Evolutionary conservation across 2,329 filamentous ascomycete species (phyloP).

Genomic region (Thelonectria olida): DNA sequence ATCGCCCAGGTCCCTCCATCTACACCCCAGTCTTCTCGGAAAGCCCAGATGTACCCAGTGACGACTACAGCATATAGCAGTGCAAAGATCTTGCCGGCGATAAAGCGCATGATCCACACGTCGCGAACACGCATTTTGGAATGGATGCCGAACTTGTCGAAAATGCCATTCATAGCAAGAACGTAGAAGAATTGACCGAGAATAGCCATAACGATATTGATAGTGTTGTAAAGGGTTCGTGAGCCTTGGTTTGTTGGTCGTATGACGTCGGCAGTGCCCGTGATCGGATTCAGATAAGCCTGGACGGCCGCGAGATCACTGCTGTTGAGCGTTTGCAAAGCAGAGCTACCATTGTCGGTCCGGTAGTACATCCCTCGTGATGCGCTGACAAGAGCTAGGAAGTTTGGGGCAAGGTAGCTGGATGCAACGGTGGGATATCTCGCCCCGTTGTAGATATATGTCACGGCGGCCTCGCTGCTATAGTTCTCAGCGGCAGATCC

Average conservation of each 20-base stretch:
- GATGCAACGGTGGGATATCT: slow-evolving; percentile 45
- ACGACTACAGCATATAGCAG: slow-evolving; percentile 49
- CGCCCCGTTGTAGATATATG: slow-evolving; percentile 49
- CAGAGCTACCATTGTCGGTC: slow-evolving; percentile 26
- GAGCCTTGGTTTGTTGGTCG: slow-evolving; percentile 45
- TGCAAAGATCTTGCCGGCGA: slow-evolving; percentile 44
- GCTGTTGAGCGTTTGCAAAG: slow-evolving; percentile 29
- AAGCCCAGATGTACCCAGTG: slow-evolving; percentile 55
- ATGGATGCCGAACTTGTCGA: slow-evolving; percentile 30
- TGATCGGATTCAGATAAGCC: slow-evolving; percentile 46
- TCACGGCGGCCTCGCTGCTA: slow-evolving; percentile 43
- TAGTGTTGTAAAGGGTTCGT: slow-evolving; percentile 48
- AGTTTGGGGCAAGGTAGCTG: slow-evolving; percentile 37
- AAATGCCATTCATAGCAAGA: slow-evolving; percentile 35
- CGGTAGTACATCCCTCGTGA: slow-evolving; percentile 39
- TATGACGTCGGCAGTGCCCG: slow-evolving; percentile 40
- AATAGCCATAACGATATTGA: slow-evolving; percentile 48
- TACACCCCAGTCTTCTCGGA: slow-evolving; percentile 52
- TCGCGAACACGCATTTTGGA: slow-evolving; percentile 32
- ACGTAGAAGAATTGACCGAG: slow-evolving; percentile 44
- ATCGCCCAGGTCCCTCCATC: slow-evolving; percentile 37
- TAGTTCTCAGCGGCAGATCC: slow-evolving; percentile 36
- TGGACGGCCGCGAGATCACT: slow-evolving; percentile 35
- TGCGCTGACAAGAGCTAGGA: slow-evolving; percentile 39
- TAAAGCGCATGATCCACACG: slow-evolving; percentile 37